A percentile compares a stretch with the other conserved stretches of the same genome.
These are phyloP conservation scores for Podospora australis DNA, from an alignment of 495 filamentous ascomycete genomes.

Conservation along the genomic window DNA sequence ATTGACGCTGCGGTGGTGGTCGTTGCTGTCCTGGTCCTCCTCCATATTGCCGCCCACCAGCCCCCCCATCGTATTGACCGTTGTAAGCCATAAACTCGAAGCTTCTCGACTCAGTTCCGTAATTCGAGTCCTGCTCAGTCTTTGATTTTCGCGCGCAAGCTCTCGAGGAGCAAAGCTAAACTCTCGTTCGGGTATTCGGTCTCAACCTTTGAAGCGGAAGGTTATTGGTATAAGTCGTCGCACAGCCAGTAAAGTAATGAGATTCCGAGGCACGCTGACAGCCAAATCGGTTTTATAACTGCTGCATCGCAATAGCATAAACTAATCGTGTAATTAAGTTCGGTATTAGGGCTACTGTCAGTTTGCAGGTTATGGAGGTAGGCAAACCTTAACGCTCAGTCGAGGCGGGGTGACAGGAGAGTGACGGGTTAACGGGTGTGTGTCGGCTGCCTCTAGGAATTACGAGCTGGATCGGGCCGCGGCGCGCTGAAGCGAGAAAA, in stretches of 20 bases:
- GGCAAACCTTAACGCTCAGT: neutral
- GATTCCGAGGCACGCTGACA: no score
- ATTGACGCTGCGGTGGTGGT: conserved; percentile 45
- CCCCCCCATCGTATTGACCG: conserved; percentile 36
- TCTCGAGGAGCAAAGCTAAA: no score
- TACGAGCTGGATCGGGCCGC: no score
- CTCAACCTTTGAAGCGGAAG: no score
- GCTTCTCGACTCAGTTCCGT: conserved; percentile 10
- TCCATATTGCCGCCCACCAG: conserved; percentile 39
- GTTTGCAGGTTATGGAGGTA: neutral
- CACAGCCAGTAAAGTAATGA: no score
- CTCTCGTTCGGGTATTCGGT: no score
- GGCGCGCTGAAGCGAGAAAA: neutral
- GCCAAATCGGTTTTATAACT: no score
- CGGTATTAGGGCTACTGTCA: no score
- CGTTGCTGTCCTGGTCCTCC: conserved; percentile 41
- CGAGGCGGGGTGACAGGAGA: neutral
- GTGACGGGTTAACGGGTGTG: neutral
- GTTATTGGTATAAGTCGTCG: no score
- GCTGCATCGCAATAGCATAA: no score
- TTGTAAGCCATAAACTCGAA: conserved; percentile 38
- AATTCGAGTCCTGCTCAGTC: neutral
- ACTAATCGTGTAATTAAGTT: no score
- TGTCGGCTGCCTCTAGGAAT: no score
- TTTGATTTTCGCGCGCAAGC: neutral